Evolutionary conservation across 164 flowering plant species (phyloP).

Genomic region (Echeveria elegans): DNA sequence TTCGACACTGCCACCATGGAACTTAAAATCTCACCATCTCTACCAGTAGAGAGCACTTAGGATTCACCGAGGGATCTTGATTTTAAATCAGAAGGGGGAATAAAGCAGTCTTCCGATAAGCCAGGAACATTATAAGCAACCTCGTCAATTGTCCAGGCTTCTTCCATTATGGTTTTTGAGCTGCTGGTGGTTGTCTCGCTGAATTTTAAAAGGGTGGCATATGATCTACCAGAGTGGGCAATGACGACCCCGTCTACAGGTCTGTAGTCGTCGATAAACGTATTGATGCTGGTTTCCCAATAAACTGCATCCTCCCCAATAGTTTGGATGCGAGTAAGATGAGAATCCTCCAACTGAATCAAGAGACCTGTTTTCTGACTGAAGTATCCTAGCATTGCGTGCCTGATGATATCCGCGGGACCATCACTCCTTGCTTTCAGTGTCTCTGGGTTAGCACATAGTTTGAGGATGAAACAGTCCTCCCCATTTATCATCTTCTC

Average conservation of each 20-base stretch:
- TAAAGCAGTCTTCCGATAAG: conserved; percentile 61
- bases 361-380: not conserved
- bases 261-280: conserved; percentile 57
- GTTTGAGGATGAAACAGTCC: not conserved
- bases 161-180: conserved; percentile 31
- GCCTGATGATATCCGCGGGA: not conserved
- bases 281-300: conserved; percentile 74
- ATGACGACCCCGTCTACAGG: conserved; percentile 69
- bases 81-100: conserved; percentile 32
- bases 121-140: conserved; percentile 70
- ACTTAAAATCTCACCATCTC: not conserved
- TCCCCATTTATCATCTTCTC: not conserved
- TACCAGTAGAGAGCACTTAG: not conserved
- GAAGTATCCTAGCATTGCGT: not conserved
- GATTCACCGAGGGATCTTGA: not conserved
- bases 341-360: not conserved
- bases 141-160: conserved; percentile 30
- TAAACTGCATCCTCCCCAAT: conserved; percentile 20
- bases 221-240: conserved; percentile 67
- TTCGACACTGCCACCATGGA: not conserved
- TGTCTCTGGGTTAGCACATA: not conserved
- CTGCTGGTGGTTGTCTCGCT: conserved; percentile 44
- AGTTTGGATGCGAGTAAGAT: not conserved
- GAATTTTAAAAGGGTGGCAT: conserved; percentile 63
- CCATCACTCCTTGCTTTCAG: not conserved